Evolutionary conservation across 1,284 basidiomycete genomes (phyloP).

Genomic region (Phaffia rhodozyma): DNA sequence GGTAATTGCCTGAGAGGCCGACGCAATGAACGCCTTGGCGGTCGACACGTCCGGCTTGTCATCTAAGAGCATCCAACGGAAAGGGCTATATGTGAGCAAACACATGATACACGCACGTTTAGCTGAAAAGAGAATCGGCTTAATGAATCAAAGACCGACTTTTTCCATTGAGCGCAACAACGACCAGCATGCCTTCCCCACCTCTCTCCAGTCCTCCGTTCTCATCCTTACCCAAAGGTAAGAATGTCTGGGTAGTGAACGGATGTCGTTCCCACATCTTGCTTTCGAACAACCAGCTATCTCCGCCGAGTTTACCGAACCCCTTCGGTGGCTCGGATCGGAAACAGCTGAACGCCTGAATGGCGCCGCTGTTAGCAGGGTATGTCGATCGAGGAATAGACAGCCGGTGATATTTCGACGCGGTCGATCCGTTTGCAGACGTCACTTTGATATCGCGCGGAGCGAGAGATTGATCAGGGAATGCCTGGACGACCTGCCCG

Average conservation of each 20-base stretch:
- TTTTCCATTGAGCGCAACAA: conserved; percentile 61
- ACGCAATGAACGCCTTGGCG: conserved; percentile 67
- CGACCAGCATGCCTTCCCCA: conserved; percentile 43
- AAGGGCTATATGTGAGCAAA: not conserved
- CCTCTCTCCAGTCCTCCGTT: conserved; percentile 19
- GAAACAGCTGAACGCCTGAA: conserved; percentile 58
- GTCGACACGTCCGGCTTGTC: conserved; percentile 62
- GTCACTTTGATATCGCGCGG: conserved; percentile 52
- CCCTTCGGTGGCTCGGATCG: conserved; percentile 45
- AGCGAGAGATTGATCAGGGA: conserved; percentile 32
- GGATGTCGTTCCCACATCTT: conserved; percentile 30
- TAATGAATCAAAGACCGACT: conserved; percentile 26
- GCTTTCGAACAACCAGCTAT: conserved; percentile 41
- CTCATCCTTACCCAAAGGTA: conserved; percentile 59
- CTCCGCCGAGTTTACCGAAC: conserved; percentile 27
- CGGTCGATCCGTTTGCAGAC: conserved; percentile 73
- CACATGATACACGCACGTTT: not conserved
- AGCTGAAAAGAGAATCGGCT: too few relatives aligned
- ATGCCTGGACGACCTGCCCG: conserved; percentile 74
- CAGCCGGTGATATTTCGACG: conserved; percentile 79
- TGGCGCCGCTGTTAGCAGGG: conserved; percentile 37
- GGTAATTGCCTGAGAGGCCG: conserved; percentile 64
- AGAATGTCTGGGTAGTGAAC: conserved; percentile 60
- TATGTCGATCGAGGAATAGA: conserved; percentile 55
- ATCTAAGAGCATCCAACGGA: conserved; percentile 33